Base-by-base conservation (phyloP, 2,329 filamentous ascomycete genomes). In the Chaetomiaceae sp. region DNA sequence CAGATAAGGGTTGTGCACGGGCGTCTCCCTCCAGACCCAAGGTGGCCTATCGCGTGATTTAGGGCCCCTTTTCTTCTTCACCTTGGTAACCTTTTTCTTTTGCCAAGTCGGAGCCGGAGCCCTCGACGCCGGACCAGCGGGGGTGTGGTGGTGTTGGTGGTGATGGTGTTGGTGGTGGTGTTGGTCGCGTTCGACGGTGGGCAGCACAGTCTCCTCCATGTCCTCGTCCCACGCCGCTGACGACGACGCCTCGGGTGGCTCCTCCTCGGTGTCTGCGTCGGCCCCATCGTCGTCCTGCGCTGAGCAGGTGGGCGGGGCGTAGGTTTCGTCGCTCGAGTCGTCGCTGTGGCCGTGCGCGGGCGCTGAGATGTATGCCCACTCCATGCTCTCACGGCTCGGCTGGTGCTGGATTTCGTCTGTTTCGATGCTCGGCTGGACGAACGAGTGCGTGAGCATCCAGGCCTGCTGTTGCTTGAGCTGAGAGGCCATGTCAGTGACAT, bases 1-100 rank as follows among this genome's bases (percentile, higher is more conserved):
- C 5, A 50, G 21, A 10, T 25, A 46, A 1, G 51, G 51, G 13
- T 50, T 50, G 10, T 14, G 8, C 8, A 54, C 34, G 0, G 51
- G 51, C 25, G 45, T 49, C 43, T 47, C 50, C 30, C 48, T 49
- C 33, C 29, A 21, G 32, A 27, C 5, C 5, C 25, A 27, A 27
- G 25, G 25, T 27, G 25, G 13, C n/a, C 40, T 42, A 45, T 23
- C 6, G 13, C 3, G 6, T 6, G 10, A 11, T 10, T 23, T 40
- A 11, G 3, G 7, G 10, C 25, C 14, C 18, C 2, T 40, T 10
- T 23, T 23, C 36, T 40, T 23, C 36, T 4, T n/a, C 38, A 2
- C 14, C 13, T 18, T n/a, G n/a, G n/a, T n/a, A n/a, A n/a, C n/a
- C n/a, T n/a, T n/a, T n/a, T n/a, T n/a, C n/a, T n/a, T n/a, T n/a